These are phyloP conservation scores for Hygrophorus pudorinus DNA, from an alignment of 768 basidiomycete species.

Conservation along the genomic window DNA sequence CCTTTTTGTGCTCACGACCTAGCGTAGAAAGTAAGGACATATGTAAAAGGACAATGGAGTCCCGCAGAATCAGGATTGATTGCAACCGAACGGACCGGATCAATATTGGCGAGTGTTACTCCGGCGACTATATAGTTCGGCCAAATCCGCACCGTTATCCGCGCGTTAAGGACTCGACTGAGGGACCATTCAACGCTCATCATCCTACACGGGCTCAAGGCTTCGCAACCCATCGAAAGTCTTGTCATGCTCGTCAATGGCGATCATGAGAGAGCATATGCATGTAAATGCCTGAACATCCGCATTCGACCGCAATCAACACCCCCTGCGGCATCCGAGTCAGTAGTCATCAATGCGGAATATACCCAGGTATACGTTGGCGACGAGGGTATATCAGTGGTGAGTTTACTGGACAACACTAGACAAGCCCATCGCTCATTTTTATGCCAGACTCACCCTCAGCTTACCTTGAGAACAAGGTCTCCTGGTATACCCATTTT, in stretches of 20 bases:
- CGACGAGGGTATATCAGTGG: slow-evolving; percentile 57
- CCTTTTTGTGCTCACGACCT: too few relatives aligned
- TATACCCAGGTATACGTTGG: slow-evolving; percentile 53
- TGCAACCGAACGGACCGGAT: too few relatives aligned
- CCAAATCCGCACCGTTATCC: too few relatives aligned
- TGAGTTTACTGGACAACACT: slow-evolving; percentile 26
- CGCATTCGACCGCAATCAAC: slow-evolving; percentile 34
- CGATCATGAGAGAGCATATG: slow-evolving; percentile 19
- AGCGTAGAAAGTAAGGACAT: too few relatives aligned
- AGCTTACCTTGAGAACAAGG: slow-evolving; percentile 59
- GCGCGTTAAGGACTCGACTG: too few relatives aligned
- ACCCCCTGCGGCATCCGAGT: slow-evolving; percentile 22
- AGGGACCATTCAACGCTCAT: too few relatives aligned
- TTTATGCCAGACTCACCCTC: slow-evolving; percentile 46
- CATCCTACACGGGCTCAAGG: not conserved
- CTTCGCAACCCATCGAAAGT: not conserved
- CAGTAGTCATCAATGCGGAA: slow-evolving; percentile 25
- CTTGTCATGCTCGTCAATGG: slow-evolving; percentile 1
- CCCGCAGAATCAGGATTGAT: too few relatives aligned
- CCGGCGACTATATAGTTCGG: too few relatives aligned
- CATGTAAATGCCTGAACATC: slow-evolving; percentile 69
- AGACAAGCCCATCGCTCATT: slow-evolving; percentile 4
- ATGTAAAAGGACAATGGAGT: too few relatives aligned
- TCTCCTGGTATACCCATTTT: slow-evolving; percentile 32
- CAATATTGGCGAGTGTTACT: too few relatives aligned